phyloP scores from a whole-genome alignment of 148 eudicot species.

The Talinum fruticosum region DNA sequence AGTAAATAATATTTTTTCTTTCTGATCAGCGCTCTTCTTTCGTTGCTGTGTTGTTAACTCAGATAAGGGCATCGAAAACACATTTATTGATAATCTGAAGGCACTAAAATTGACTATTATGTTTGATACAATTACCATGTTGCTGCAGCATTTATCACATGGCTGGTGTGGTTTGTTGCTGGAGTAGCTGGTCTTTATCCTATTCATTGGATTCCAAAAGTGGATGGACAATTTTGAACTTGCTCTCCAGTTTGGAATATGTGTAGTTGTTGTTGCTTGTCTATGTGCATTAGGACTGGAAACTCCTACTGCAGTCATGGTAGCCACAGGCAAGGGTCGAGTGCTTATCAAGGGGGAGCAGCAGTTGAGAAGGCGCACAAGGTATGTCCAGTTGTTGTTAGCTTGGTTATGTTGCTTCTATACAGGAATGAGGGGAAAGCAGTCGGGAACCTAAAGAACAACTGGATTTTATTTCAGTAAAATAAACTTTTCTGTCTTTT shows the following conservation, averaged over 20 bases:
- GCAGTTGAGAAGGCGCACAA: constrained; percentile 96
- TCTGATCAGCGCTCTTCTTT: background rate
- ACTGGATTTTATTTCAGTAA: background rate
- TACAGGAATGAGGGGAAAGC: background rate
- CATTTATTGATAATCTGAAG: background rate
- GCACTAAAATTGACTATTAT: constrained; percentile 1
- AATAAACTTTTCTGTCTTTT: background rate
- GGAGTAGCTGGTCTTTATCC: constrained; percentile 82
- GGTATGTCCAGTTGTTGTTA: constrained; percentile 38
- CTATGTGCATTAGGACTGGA: constrained; percentile 98
- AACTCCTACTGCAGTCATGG: constrained; percentile 99
- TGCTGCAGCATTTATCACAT: constrained; percentile 67
- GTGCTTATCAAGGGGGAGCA: constrained; percentile 95
- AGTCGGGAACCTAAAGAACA: background rate
- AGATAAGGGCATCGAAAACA: background rate
- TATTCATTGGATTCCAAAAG: constrained; percentile 68
- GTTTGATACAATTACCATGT: constrained; percentile 39
- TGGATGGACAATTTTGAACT: constrained; percentile 95
- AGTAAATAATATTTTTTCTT: background rate
- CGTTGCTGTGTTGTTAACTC: background rate
- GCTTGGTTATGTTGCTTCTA: constrained; percentile 4
- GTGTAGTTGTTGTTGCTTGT: constrained; percentile 94
- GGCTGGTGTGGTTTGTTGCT: constrained; percentile 78
- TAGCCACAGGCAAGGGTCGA: constrained; percentile 98
- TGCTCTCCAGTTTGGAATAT: constrained; percentile 93